phyloP scores from a whole-genome alignment of 129 eudicot species.

The Ambrosia trifida region DNA sequence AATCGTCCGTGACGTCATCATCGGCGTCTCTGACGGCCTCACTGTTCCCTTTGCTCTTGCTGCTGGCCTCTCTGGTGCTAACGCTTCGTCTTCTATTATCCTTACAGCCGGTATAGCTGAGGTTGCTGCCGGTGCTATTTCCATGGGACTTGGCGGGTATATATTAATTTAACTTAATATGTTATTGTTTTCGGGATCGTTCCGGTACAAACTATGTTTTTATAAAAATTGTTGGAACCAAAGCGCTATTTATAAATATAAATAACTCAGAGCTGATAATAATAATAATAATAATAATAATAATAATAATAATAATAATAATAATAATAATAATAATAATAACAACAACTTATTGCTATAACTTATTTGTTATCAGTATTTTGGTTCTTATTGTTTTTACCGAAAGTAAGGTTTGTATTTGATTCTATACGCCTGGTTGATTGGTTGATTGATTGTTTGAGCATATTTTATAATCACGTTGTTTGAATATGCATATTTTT shows the following conservation, averaged over 20 bases:
- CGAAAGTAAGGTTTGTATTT: too few relatives aligned
- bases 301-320: too few relatives aligned
- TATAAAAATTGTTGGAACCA: too few relatives aligned
- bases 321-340: too few relatives aligned
- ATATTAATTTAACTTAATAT: neutral
- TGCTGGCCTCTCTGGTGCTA: conserved; percentile 92
- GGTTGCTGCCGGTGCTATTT: conserved; percentile 96
- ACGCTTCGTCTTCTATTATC: conserved; percentile 80
- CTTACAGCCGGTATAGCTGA: conserved; percentile 98
- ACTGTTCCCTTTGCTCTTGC: conserved; percentile 98
- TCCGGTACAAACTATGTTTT: too few relatives aligned
- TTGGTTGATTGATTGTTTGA: neutral
- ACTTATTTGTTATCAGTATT: too few relatives aligned
- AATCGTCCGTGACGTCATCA: conserved; percentile 85
- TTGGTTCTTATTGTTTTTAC: too few relatives aligned
- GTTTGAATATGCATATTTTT: neutral
- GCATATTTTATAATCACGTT: neutral
- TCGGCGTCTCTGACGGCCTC: conserved; percentile 96
- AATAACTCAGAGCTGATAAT: too few relatives aligned
- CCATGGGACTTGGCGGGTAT: conserved; percentile 99
- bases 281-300: too few relatives aligned
- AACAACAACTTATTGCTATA: too few relatives aligned
- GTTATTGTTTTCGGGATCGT: too few relatives aligned
- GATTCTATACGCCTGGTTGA: neutral
- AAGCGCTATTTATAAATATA: too few relatives aligned